Base-by-base conservation (phyloP, 306 rosid species). In the Trifolium subterraneum region DNA sequence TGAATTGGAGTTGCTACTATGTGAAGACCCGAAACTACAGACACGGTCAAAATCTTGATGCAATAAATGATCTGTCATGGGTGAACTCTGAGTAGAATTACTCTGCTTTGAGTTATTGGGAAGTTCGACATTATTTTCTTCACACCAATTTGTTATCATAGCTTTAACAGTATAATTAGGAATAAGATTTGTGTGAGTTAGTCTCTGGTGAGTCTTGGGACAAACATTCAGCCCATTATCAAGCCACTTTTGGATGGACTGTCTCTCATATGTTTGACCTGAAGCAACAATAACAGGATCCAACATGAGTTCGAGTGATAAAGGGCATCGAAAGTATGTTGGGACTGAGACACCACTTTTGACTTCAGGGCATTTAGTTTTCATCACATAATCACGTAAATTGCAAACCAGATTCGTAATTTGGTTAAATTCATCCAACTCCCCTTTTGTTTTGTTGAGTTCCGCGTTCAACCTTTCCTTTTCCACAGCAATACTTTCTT, bases 281-380 rank as follows among this genome's bases (percentile, higher is more conserved):
- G 97, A 94, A 79, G 98, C 96, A 82, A 94, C 86, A 31, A 90
- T 94, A 55, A 91, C 98, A 31, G 98, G 97, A 84, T 94, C 97
- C 73, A 78, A 67, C 95, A 94, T 91, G 73, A 94, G 89, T 64
- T 94, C 95, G 68, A 88, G 72, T 8, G 98, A 94, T 76, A 94
- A 74, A 50, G 98, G 95, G 70, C 98, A 94, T 72, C 89, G 88
- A 72, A 94, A 94, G 81, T 91, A 94, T 12, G 92, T 22, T 65
- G 97, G 96, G 81, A 90, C 50, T 19, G 88, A 60, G 75, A 89
- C 74, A 33, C 90, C 92, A 65, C 75, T 79, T 78, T 78, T 79
- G 11, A 79, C 84, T 76, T 74, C 85, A 74, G 73, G 38, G 71
- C 59, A 62, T 74, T 87, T 79, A 70, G 55, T 72, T 86, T 86